Percentiles rank a stretch among this genome's conserved stretches.
Evolutionary conservation across 345 rosid genomes (phyloP).

Genomic region (Lumnitzera littorea): DNA sequence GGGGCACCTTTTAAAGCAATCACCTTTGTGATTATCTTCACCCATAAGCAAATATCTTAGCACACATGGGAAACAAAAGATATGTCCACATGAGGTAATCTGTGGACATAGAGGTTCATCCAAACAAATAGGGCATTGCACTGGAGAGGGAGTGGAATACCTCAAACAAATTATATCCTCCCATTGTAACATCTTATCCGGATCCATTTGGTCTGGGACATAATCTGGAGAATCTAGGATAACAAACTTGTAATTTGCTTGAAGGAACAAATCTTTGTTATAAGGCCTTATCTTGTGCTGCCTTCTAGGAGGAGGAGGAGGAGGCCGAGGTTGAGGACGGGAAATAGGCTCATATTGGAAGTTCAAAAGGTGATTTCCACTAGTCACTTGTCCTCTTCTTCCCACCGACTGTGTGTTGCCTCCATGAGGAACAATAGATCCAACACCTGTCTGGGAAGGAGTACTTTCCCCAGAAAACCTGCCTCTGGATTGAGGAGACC

Average conservation of each 20-base stretch:
- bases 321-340: constrained; percentile 46
- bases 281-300: constrained; percentile 65
- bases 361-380: constrained; percentile 84
- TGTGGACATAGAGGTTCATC: constrained; percentile 90
- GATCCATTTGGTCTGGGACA: constrained; percentile 67
- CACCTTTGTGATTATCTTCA: constrained; percentile 53
- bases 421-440: constrained; percentile 34
- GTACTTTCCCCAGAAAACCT: constrained; percentile 28
- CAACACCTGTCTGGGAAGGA: constrained; percentile 25
- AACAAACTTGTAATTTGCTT: constrained; percentile 95
- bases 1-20: constrained; percentile 77
- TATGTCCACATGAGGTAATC: constrained; percentile 94
- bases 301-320: constrained; percentile 56
- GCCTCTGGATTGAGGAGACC: constrained; percentile 41
- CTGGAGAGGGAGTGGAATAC: constrained; percentile 68
- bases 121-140: constrained; percentile 95
- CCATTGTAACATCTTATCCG: constrained; percentile 86
- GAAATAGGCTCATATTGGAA: constrained; percentile 85
- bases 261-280: constrained; percentile 85
- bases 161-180: constrained; percentile 84
- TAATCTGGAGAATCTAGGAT: constrained; percentile 67
- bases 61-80: constrained; percentile 92
- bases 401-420: constrained; percentile 42
- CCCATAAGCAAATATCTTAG: constrained; percentile 72
- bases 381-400: constrained; percentile 57